A percentile compares a stretch with the other conserved stretches of the same genome.
Conservation (phyloP, 2,329 filamentous ascomycete species). For the Leptodontidium sp. region DNA sequence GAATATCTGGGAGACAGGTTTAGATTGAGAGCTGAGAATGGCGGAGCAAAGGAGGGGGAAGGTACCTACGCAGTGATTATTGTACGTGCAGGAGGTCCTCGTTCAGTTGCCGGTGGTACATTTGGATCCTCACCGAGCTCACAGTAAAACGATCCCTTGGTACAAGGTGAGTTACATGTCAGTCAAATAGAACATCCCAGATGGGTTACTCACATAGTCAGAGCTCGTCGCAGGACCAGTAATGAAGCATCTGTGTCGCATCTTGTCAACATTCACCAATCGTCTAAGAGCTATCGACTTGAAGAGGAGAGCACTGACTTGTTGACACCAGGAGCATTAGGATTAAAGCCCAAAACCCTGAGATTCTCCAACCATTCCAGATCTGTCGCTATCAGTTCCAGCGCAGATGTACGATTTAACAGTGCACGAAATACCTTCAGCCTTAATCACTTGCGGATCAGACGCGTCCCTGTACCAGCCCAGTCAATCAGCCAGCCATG, state of each 20-base stretch:
- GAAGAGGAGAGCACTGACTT: conserved; percentile 22
- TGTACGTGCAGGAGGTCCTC: neutral
- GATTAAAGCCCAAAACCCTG: conserved; percentile 31
- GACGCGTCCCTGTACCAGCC: neutral
- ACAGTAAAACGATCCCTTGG: conserved; percentile 24
- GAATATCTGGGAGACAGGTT: conserved; percentile 19
- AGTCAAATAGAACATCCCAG: no score
- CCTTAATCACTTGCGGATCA: conserved; percentile 21
- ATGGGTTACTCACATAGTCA: conserved; percentile 22
- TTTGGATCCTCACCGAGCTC: conserved; percentile 31
- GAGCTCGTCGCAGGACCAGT: conserved; percentile 19
- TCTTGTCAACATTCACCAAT: neutral
- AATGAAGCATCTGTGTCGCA: conserved; percentile 29
- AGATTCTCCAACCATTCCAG: conserved; percentile 26
- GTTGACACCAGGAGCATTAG: conserved; percentile 27
- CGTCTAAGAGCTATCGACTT: no score
- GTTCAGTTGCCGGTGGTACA: conserved; percentile 7
- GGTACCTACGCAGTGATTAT: conserved; percentile 4
- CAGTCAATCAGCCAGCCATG: no score
- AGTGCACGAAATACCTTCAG: conserved; percentile 19
- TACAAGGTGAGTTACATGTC: neutral
- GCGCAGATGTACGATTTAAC: neutral
- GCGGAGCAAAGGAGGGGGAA: neutral
- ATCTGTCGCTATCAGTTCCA: conserved; percentile 18
- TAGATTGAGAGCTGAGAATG: no score